These are phyloP conservation scores for Klebsormidium nitens DNA, from an alignment of 139 green algal genomes.

Conservation along the genomic window DNA sequence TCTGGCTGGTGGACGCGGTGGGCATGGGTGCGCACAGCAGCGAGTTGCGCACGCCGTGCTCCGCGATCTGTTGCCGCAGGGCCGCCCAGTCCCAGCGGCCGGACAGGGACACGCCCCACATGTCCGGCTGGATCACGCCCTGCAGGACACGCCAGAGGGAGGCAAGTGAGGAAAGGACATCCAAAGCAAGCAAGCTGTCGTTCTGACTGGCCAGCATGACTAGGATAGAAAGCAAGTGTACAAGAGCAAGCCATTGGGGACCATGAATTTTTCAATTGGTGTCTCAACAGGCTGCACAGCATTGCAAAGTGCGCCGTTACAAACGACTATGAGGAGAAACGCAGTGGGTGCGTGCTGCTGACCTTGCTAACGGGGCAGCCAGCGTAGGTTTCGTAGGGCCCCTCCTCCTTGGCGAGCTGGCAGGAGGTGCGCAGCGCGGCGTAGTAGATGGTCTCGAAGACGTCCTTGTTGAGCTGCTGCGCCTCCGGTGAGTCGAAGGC, in stretches of 20 bases:
- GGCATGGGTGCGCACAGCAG: constrained; percentile 97
- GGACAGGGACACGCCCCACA: constrained; percentile 80
- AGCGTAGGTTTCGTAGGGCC: constrained; percentile 83
- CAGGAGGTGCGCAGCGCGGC: constrained; percentile 69
- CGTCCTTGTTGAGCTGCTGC: constrained; percentile 78
- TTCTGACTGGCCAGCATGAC: no score
- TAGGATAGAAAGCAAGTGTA: no score
- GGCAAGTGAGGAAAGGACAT: neutral
- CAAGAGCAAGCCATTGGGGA: no score
- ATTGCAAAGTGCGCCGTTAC: no score
- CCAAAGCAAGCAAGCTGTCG: neutral
- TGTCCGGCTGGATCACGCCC: constrained; percentile 68
- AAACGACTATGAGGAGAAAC: no score
- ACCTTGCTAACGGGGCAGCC: constrained; percentile 46
- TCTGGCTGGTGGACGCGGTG: constrained; percentile 88
- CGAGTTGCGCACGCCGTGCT: constrained; percentile 91
- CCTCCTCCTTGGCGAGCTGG: constrained; percentile 70
- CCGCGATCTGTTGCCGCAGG: constrained; percentile 66
- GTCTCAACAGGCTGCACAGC: no score
- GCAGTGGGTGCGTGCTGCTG: neutral
- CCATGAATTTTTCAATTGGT: no score
- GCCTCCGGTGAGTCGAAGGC: constrained; percentile 81
- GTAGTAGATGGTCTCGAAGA: constrained; percentile 98
- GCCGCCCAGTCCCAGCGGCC: constrained; percentile 77
- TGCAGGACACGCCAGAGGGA: neutral